A percentile compares a stretch with the other conserved stretches of the same genome.
Evolutionary conservation across 129 eudicot species (phyloP).

Genomic region (Artemisia annua): DNA sequence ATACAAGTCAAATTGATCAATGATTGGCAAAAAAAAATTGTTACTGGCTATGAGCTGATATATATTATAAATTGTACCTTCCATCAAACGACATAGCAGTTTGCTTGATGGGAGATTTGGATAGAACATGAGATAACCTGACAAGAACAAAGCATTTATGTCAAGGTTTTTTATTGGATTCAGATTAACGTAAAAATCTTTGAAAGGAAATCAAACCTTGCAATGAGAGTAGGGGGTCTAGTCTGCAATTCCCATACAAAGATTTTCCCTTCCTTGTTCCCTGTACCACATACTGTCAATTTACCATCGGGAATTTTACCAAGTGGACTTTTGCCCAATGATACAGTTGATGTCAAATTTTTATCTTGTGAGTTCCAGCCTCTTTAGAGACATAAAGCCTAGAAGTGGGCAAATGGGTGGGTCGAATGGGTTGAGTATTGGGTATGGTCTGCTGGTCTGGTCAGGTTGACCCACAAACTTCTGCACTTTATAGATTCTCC

Average conservation of each 20-base stretch:
- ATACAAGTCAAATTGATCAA: background rate
- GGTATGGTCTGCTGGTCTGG: too few relatives aligned
- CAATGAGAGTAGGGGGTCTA: slow-evolving; percentile 85
- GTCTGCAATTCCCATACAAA: slow-evolving; percentile 96
- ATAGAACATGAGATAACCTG: slow-evolving; percentile 88
- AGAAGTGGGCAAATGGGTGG: background rate
- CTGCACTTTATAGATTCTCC: too few relatives aligned
- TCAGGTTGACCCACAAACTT: background rate
- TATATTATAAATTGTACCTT: slow-evolving; percentile 42
- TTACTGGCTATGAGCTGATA: background rate
- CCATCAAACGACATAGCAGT: slow-evolving; percentile 98
- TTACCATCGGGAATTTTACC: slow-evolving; percentile 9
- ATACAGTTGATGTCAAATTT: background rate
- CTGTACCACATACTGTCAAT: slow-evolving; percentile 36
- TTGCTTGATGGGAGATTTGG: slow-evolving; percentile 92
- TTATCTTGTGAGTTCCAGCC: background rate
- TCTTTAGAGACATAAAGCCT: background rate
- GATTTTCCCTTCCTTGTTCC: slow-evolving; percentile 95
- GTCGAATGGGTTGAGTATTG: background rate
- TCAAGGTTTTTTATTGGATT: background rate
- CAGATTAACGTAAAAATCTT: background rate
- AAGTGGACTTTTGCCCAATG: background rate
- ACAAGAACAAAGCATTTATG: slow-evolving; percentile 23
- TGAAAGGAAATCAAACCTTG: slow-evolving; percentile 48
- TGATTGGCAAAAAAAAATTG: background rate